Evolutionary conservation across 805 yeast species (phyloP), one percentile per base, ranked within the genome.

Genomic region (Ogataea minuta): DNA sequence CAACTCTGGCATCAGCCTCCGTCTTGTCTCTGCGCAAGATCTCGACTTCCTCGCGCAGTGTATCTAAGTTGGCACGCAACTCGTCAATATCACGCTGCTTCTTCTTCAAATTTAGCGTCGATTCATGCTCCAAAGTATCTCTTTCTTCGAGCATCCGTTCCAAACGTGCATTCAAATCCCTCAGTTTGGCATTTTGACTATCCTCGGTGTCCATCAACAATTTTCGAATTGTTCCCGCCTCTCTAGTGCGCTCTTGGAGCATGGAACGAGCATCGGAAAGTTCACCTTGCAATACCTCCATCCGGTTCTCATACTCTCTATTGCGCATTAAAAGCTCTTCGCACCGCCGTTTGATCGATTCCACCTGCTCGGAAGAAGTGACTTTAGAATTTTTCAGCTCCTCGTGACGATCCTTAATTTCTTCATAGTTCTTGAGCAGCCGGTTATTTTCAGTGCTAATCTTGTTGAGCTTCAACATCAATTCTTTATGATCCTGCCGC

Each of bases 161-260:
- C 19, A 86, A 50, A 45, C 77, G 78, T 4, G 69, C 68, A 34
- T 68, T 74, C 13, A 80, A 59, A 24, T 84, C 88, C n/a, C 66
- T 64, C n/a, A 74, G 59, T 39, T 74, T 75, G 2, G 54, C 48
- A 23, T 71, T 73, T 28, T 76, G 72, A 26, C 68, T 72, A 31
- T 77, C 79, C 51, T 89, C 91, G 5, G 76, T 71, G 31, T 87
- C 95, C 31, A 76, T 60, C 20, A 90, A 55, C 26, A 87, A 59
- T 43, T 84, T 68, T 50, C 95, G 72, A 62, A 89, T 76, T 0
- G 87, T 79, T 1, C 80, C 68, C 0, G 87, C 72, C 61, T 91
- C 98, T 35, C 90, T 70, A 0, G 85, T 78, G 44, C 95, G 75
- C 53, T 89, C 96, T 54, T 82, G 93, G 2, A 90, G 62, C 60